These are phyloP conservation scores for Nepenthes alata DNA, from an alignment of 179 eudicot species.

Conservation along the genomic window DNA sequence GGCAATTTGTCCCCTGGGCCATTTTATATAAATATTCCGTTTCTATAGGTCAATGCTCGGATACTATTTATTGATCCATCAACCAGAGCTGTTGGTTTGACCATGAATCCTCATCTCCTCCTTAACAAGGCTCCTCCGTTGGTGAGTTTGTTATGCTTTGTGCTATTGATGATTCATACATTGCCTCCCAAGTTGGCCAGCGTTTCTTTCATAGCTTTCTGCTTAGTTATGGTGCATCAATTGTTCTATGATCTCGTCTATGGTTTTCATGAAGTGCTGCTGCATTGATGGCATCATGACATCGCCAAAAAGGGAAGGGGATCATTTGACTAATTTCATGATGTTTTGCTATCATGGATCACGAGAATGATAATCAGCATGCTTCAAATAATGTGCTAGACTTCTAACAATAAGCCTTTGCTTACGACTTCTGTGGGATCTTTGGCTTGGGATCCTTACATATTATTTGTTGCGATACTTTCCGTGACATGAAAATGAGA, in stretches of 20 bases:
- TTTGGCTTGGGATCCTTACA: too few relatives aligned
- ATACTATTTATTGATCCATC: constrained; percentile 87
- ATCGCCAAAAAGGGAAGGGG: too few relatives aligned
- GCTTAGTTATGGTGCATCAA: background rate
- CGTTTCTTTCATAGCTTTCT: background rate
- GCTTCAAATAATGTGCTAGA: too few relatives aligned
- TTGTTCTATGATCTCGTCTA: background rate
- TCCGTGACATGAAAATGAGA: too few relatives aligned
- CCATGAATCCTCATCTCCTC: constrained; percentile 85
- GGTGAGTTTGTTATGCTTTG: constrained; percentile 36
- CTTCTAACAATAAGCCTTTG: too few relatives aligned
- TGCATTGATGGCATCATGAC: background rate
- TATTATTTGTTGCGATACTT: too few relatives aligned
- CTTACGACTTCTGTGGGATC: too few relatives aligned
- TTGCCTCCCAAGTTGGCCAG: background rate
- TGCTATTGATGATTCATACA: background rate
- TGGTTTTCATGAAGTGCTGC: background rate
- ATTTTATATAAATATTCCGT: background rate
- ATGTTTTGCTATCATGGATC: too few relatives aligned
- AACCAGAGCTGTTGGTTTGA: constrained; percentile 87
- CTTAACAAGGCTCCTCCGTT: constrained; percentile 69
- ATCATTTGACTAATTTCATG: too few relatives aligned
- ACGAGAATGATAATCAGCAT: too few relatives aligned
- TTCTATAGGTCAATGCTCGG: constrained; percentile 72
- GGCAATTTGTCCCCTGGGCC: background rate